Percentiles rank a stretch among this genome's conserved stretches.
Conservation (phyloP, 2,329 filamentous ascomycete species). For the Akanthomyces lecanii region DNA sequence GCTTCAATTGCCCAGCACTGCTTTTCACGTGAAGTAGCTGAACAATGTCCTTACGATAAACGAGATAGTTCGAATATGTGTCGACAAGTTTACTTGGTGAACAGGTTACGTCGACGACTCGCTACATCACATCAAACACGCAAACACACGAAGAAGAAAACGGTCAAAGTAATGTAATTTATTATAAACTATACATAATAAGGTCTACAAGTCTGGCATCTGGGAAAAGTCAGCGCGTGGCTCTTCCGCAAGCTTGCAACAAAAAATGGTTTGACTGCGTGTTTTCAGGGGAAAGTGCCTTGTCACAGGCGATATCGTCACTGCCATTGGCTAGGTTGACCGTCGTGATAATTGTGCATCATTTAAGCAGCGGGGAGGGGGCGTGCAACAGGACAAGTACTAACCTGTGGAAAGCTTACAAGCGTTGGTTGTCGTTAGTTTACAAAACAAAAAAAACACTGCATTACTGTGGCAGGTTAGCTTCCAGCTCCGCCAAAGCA, state of each 20-base stretch:
- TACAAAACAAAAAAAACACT: background rate
- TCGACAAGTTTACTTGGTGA: too few relatives aligned
- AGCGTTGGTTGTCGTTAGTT: background rate
- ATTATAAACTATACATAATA: background rate
- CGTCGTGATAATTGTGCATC: slow-evolving; percentile 45
- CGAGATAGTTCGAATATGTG: too few relatives aligned
- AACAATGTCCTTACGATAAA: too few relatives aligned
- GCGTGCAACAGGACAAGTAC: slow-evolving; percentile 19
- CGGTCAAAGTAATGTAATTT: background rate
- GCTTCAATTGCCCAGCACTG: too few relatives aligned
- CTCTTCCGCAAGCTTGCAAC: background rate
- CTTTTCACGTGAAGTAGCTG: background rate
- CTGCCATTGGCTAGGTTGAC: slow-evolving; percentile 45
- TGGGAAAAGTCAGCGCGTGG: slow-evolving; percentile 6
- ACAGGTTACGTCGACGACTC: too few relatives aligned
- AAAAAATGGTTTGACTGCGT: background rate
- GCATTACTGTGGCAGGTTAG: slow-evolving; percentile 6
- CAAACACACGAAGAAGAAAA: background rate
- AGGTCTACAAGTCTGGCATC: background rate
- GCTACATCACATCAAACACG: too few relatives aligned
- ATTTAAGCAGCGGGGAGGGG: slow-evolving; percentile 25
- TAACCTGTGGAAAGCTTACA: slow-evolving; percentile 22
- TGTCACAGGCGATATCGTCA: slow-evolving; percentile 46
- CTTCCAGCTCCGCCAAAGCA: background rate
- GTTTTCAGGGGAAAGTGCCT: slow-evolving; percentile 35